These are phyloP conservation scores for Chamaecyparis obtusa DNA, from an alignment of 75 land plant species.

Conservation along the genomic window DNA sequence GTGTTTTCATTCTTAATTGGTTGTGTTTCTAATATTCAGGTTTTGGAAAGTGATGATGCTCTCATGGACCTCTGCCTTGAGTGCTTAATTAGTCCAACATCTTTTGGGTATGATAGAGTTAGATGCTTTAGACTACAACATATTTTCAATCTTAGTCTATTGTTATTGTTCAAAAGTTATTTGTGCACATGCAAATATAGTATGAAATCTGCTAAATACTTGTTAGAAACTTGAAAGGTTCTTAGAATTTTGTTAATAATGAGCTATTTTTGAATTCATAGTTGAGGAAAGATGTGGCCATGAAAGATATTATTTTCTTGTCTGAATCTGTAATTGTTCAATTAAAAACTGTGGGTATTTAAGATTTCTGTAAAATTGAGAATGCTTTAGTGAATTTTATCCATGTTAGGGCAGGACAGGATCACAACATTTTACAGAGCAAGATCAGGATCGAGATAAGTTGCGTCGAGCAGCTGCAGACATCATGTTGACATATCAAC, in stretches of 20 bases:
- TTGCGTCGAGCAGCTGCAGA: conserved; percentile 56
- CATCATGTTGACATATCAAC: conserved; percentile 46
- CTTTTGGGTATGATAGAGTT: background rate
- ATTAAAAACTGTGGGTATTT: background rate
- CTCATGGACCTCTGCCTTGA: conserved; percentile 34
- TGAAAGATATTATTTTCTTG: background rate
- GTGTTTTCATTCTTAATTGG: background rate
- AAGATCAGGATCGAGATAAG: conserved; percentile 19
- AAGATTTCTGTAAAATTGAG: background rate
- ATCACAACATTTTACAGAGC: conserved; percentile 16
- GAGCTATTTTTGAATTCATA: background rate
- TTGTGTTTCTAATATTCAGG: conserved; percentile 23
- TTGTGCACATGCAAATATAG: background rate
- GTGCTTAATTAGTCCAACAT: background rate
- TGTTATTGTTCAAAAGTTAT: background rate
- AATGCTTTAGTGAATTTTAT: background rate
- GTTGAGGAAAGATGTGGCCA: background rate
- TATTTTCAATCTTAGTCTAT: background rate
- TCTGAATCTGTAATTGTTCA: background rate
- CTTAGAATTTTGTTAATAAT: background rate
- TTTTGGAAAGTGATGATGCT: conserved; percentile 43
- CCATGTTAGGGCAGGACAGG: background rate
- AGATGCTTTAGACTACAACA: background rate
- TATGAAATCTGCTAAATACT: background rate
- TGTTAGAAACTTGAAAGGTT: background rate